Conservation (phyloP, 2,329 filamentous ascomycete genomes). For the Monilinia fructicola region DNA sequence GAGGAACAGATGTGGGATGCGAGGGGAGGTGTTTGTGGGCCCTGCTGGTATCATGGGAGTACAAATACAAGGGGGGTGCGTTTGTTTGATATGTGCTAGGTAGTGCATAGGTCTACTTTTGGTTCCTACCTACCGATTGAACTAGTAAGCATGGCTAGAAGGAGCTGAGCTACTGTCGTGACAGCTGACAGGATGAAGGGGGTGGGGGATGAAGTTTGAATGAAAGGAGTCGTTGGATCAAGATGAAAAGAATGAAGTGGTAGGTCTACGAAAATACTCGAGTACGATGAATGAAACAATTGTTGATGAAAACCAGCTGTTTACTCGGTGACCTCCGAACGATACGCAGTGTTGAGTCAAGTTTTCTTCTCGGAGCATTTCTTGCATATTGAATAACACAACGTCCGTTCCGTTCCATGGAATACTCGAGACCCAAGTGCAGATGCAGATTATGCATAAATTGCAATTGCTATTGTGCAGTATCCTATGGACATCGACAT, state of each 20-base stretch:
- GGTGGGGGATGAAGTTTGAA: background rate
- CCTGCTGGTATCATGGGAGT: background rate
- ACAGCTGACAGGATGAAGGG: constrained; percentile 1
- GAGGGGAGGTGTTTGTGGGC: constrained; percentile 12
- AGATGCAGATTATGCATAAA: constrained; percentile 14
- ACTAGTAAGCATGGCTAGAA: background rate
- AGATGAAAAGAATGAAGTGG: background rate
- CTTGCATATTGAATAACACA: constrained; percentile 12
- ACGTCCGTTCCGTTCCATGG: constrained; percentile 19
- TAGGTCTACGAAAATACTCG: background rate
- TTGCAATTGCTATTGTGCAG: constrained; percentile 4
- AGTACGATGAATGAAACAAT: background rate
- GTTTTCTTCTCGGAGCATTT: constrained; percentile 4
- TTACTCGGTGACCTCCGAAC: constrained; percentile 12
- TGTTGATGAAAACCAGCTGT: constrained; percentile 7
- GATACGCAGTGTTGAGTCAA: background rate
- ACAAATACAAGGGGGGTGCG: background rate
- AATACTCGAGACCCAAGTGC: constrained; percentile 8
- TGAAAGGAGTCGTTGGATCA: background rate
- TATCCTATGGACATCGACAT: constrained; percentile 1
- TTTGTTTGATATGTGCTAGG: background rate
- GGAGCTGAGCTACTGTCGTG: background rate
- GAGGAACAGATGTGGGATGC: background rate
- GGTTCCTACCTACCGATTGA: too few species aligned
- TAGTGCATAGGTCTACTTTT: background rate